These are phyloP conservation scores for Breviolum minutum DNA, from an alignment of 73 alveolate genomes.

Conservation along the genomic window DNA sequence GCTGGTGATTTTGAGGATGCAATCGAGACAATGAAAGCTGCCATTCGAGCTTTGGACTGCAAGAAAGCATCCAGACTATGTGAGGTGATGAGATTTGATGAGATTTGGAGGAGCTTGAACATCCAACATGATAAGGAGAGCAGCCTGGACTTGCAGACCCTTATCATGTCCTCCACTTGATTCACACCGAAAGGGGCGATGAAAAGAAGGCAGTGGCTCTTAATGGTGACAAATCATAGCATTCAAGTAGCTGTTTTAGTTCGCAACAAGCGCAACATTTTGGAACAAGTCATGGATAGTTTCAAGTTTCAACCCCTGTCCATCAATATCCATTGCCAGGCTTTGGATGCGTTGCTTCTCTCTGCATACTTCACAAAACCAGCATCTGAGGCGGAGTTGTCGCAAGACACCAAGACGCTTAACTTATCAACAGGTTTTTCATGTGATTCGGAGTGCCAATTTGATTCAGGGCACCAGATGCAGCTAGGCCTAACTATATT, in stretches of 20 bases:
- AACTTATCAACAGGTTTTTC: no score
- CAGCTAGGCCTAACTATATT: no score
- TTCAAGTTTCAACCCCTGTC: no score
- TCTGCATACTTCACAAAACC: constrained; percentile 72
- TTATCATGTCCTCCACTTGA: constrained; percentile 67
- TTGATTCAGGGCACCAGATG: no score
- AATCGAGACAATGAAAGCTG: constrained; percentile 76
- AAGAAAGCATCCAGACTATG: no score
- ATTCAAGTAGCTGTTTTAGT: no score
- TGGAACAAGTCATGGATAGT: no score
- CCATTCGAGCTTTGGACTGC: constrained; percentile 23
- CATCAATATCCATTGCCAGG: background rate
- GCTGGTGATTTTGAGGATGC: constrained; percentile 66
- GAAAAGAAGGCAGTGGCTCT: constrained; percentile 44
- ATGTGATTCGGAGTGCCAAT: no score
- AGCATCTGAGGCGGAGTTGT: constrained; percentile 11
- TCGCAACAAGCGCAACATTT: no score
- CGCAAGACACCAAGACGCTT: no score
- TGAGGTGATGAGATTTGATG: background rate
- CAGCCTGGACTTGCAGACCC: constrained; percentile 92
- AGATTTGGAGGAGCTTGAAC: background rate
- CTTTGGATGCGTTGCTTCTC: constrained; percentile 40
- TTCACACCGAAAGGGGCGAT: constrained; percentile 56
- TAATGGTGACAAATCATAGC: no score
- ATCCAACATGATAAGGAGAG: constrained; percentile 11